Conservation (phyloP, 306 rosid genomes). For the Fragaria nilgerrensis region DNA sequence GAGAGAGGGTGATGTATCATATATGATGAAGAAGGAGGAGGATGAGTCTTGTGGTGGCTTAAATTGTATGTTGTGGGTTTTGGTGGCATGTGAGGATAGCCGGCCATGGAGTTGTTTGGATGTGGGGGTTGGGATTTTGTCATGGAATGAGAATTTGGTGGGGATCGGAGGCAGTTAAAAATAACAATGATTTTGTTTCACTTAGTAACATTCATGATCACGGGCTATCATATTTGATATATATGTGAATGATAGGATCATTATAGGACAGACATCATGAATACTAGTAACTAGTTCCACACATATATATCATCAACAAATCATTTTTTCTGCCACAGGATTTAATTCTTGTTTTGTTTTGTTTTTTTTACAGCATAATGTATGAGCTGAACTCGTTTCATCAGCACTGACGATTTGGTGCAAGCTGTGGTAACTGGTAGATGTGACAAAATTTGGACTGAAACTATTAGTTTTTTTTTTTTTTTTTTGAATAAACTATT, state of each 20-base stretch:
- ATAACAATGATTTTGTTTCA: neutral
- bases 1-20: neutral
- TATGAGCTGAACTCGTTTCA: neutral
- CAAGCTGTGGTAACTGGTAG: neutral
- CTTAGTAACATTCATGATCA: constrained; percentile 33
- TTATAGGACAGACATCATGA: neutral
- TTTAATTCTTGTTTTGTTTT: neutral
- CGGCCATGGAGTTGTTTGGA: constrained; percentile 47
- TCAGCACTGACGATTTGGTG: neutral
- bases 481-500: too few relatives aligned
- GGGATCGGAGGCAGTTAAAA: constrained; percentile 23
- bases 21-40: neutral
- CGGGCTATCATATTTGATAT: constrained; percentile 24
- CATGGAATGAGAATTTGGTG: constrained; percentile 25
- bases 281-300: neutral
- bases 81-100: constrained; percentile 53
- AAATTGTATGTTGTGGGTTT: constrained; percentile 13
- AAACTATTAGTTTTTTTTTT: too few relatives aligned
- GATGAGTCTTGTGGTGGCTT: constrained; percentile 1
- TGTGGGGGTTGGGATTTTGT: constrained; percentile 48
- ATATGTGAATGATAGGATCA: neutral
- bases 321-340: constrained; percentile 8
- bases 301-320: constrained; percentile 23
- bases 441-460: neutral
- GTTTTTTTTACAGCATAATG: neutral